Evolutionary conservation across 2,329 filamentous ascomycete genomes (phyloP), one percentile per base, ranked within the genome.

Genomic region (Hortaea werneckii): DNA sequence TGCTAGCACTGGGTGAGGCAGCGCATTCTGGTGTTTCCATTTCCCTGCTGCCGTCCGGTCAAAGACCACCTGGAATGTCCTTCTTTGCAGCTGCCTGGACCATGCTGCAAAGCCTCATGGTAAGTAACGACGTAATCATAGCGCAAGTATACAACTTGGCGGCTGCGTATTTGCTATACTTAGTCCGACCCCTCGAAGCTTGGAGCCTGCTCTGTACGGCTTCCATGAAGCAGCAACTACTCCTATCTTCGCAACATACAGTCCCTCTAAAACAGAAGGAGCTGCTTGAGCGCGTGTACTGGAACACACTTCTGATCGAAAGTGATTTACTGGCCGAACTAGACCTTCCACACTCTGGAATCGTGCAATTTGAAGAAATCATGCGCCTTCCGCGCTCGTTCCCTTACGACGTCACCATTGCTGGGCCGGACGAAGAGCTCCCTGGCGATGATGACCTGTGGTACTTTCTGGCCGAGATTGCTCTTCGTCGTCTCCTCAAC

Each of bases 401-500:
- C 53, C 83, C 85, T 57, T 74, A 75, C 46, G 67, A 77, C 49
- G 79, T 27, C 9, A 40, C 82, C 45, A 78, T 82, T 52, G 70
- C 76, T 5, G 77, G 80, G 6, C 45, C 42, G 10, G 41, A 45
- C 11, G 54, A 57, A 29, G 55, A 59, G 6, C 46, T 43, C 3
- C 56, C 56, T 5, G 84, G 83, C 9, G 77, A 79, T 41, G 86
- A 90, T 56, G 85, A 90, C 48, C 70, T 90, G 10, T 90, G 86
- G 85, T 92, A 92, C 59, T 90, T 90, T 56, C 69, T 90, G 29
- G 85, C 86, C 34, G 85, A 90, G 58, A 89, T 92, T 51, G 85
- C 85, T 4, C 70, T 92, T 9, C 78, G 85, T 40, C 74, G 86
- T 46, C 75, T 92, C 3, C 74, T 90, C 6, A 61, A 64, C 39